phyloP scores from a whole-genome alignment of 352 stramenopile species.

The Globisporangium cylindrosporum region DNA sequence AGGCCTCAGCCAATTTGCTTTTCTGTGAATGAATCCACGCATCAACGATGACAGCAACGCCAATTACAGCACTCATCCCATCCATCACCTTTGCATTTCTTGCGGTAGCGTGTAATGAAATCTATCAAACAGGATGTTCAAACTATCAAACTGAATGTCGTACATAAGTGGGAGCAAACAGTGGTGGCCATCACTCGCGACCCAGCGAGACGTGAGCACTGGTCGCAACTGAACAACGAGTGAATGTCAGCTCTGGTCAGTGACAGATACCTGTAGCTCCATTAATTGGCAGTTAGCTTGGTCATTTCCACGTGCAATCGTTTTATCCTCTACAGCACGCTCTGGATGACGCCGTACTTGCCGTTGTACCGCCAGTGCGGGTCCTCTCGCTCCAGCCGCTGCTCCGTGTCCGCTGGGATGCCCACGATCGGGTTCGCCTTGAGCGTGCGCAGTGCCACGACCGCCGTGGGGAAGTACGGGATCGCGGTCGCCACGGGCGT shows the following conservation, averaged over 20 bases:
- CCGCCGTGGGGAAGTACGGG: constrained; percentile 64
- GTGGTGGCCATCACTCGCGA: not conserved
- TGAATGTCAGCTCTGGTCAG: too few species aligned
- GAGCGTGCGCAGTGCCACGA: constrained; percentile 68
- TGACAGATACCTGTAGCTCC: too few species aligned
- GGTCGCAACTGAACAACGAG: too few species aligned
- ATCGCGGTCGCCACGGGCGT: constrained; percentile 84
- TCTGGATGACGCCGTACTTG: constrained; percentile 66
- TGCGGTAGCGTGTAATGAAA: not conserved
- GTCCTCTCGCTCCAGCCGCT: constrained; percentile 47
- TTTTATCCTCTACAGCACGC: constrained; percentile 27
- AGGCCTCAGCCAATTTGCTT: not conserved
- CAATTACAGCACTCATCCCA: not conserved
- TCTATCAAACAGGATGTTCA: not conserved
- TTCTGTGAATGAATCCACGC: not conserved
- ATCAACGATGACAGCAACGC: not conserved
- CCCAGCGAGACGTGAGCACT: too few species aligned
- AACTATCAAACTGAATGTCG: not conserved
- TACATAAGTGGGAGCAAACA: not conserved
- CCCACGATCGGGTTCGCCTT: constrained; percentile 73
- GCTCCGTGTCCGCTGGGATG: constrained; percentile 39
- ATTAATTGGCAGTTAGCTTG: too few species aligned
- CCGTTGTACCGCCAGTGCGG: constrained; percentile 65
- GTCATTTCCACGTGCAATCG: too few species aligned
- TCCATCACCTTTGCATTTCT: not conserved